These are phyloP conservation scores for Delonix regia DNA, from an alignment of 306 rosid genomes.

Conservation along the genomic window DNA sequence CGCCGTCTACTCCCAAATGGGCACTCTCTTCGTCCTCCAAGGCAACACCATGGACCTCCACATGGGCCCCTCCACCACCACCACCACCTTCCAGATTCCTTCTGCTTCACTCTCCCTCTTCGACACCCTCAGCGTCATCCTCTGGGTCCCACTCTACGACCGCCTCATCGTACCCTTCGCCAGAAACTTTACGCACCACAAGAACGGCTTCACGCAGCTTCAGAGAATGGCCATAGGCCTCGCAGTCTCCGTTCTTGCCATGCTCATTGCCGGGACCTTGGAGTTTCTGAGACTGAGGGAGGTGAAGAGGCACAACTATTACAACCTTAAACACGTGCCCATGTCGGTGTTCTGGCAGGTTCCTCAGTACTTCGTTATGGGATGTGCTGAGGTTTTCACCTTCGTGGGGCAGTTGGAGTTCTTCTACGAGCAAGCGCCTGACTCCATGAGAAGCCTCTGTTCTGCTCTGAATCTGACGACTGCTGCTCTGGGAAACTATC, in stretches of 20 bases:
- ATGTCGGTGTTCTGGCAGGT: constrained; percentile 67
- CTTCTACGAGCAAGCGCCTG: constrained; percentile 61
- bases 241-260: constrained; percentile 48
- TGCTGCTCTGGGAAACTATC: constrained; percentile 55
- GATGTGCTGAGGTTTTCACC: constrained; percentile 62
- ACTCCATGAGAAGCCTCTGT: constrained; percentile 64
- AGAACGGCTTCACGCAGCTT: constrained; percentile 58
- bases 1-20: constrained; percentile 63
- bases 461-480: constrained; percentile 61
- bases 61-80: constrained; percentile 55
- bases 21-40: constrained; percentile 66
- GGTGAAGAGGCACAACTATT: constrained; percentile 39
- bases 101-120: constrained; percentile 65
- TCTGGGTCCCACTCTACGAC: constrained; percentile 63
- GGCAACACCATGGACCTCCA: constrained; percentile 64
- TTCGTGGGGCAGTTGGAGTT: constrained; percentile 63
- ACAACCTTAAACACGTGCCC: too few species aligned
- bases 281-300: constrained; percentile 48
- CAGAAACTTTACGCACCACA: constrained; percentile 47
- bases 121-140: constrained; percentile 57
- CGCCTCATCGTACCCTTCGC: constrained; percentile 46
- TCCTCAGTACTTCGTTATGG: constrained; percentile 58
- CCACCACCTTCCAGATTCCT: constrained; percentile 45
- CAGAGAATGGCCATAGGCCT: constrained; percentile 68
- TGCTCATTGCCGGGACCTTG: constrained; percentile 53